Conservation (phyloP, 148 eudicot genomes). For the Amaranthus cruentus region DNA sequence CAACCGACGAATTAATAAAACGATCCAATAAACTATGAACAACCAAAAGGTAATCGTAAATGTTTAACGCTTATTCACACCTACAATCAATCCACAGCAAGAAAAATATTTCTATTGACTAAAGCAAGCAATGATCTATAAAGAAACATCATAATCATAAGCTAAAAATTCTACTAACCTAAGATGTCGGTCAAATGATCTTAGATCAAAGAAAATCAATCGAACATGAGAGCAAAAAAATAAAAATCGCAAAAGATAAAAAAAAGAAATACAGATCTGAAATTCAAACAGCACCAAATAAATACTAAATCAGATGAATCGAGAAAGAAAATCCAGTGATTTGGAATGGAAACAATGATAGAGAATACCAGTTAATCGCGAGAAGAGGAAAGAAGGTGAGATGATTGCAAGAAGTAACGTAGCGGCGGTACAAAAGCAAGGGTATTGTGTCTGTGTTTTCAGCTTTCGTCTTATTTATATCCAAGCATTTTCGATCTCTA, state of each 20-base stretch:
- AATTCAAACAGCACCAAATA: background rate
- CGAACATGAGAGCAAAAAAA: background rate
- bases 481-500: background rate
- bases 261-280: background rate
- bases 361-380: background rate
- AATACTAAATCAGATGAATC: background rate
- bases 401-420: conserved; percentile 5
- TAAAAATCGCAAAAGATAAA: background rate
- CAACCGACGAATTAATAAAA: too few relatives aligned
- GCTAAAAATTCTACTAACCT: background rate
- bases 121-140: too few relatives aligned
- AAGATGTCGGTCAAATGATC: background rate
- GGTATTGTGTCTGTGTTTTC: background rate
- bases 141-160: background rate
- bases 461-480: background rate
- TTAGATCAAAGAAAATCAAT: background rate
- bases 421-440: conserved; percentile 12
- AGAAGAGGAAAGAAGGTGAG: background rate
- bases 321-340: background rate
- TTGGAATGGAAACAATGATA: background rate
- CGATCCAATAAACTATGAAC: background rate
- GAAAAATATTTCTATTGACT: too few relatives aligned
- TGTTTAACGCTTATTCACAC: too few relatives aligned
- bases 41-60: background rate
- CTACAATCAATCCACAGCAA: too few relatives aligned